phyloP scores from a whole-genome alignment of 2,329 filamentous ascomycete genomes.

The Alternaria angustiovoidea region DNA sequence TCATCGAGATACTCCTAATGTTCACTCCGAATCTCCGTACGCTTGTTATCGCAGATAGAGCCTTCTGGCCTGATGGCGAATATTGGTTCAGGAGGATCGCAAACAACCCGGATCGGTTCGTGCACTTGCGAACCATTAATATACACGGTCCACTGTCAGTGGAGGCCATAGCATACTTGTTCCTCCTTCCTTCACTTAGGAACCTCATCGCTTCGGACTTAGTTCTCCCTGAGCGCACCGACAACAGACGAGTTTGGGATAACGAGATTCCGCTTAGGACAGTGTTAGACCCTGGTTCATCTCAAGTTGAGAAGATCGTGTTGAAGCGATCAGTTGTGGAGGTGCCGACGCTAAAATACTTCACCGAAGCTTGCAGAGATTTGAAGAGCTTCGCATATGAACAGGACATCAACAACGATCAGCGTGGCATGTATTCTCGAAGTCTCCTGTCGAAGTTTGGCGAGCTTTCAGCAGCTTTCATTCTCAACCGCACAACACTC shows the following conservation, averaged over 20 bases:
- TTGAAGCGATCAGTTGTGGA: constrained; percentile 13
- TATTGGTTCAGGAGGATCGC: constrained; percentile 7
- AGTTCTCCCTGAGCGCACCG: neutral
- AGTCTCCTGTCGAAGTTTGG: constrained; percentile 1
- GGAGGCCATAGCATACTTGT: constrained; percentile 13
- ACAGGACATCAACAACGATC: constrained; percentile 11
- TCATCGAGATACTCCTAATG: constrained; percentile 5
- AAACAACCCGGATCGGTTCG: neutral
- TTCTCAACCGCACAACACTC: neutral
- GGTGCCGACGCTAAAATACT: neutral
- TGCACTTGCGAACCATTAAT: constrained; percentile 1
- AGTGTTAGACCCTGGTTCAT: constrained; percentile 1
- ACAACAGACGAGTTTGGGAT: neutral
- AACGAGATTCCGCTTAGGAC: constrained; percentile 6
- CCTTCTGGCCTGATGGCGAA: constrained; percentile 1
- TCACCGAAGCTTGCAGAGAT: constrained; percentile 8
- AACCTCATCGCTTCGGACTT: constrained; percentile 3
- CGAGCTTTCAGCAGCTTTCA: neutral
- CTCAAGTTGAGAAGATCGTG: constrained; percentile 2
- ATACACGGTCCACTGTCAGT: constrained; percentile 10
- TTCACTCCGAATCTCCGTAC: constrained; percentile 5
- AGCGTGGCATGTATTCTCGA: neutral
- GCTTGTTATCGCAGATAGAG: constrained; percentile 5
- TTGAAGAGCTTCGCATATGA: constrained; percentile 13
- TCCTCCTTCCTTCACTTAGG: constrained; percentile 11